A percentile compares a stretch with the other conserved stretches of the same genome.
phyloP scores from a whole-genome alignment of 108 stramenopile species.

The Aurantiochytrium sp. region DNA sequence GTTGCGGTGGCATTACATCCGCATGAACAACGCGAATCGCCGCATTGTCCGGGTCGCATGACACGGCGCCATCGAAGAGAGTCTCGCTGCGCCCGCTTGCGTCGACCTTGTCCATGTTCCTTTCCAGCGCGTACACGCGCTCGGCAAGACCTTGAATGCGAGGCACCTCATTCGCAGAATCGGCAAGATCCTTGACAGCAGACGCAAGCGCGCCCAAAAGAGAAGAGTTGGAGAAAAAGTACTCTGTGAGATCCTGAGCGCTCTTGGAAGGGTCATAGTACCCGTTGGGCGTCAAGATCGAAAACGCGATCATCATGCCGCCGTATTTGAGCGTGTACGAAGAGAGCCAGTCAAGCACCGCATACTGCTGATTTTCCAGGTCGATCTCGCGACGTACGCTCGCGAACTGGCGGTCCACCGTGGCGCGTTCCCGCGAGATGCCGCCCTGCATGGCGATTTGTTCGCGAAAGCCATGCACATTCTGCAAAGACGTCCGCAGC shows the following conservation, averaged over 20 bases:
- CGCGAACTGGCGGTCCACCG: constrained; percentile 22
- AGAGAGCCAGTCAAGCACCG: constrained; percentile 17
- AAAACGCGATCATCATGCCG: constrained; percentile 30
- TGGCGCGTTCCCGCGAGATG: constrained; percentile 21
- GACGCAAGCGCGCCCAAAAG: constrained; percentile 25
- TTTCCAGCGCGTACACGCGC: constrained; percentile 27
- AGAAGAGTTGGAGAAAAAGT: constrained; percentile 30
- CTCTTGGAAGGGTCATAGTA: neutral
- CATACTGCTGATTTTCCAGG: constrained; percentile 13
- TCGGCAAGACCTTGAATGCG: constrained; percentile 24
- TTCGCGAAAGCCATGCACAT: constrained; percentile 26
- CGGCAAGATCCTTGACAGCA: neutral
- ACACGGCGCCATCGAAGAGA: neutral
- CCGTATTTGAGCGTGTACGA: constrained; percentile 33
- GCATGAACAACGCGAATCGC: constrained; percentile 19
- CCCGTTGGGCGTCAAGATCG: constrained; percentile 24
- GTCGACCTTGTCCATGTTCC: constrained; percentile 24
- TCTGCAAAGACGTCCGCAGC: neutral
- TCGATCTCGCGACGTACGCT: neutral
- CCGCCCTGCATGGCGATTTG: constrained; percentile 36
- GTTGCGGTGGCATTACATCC: constrained; percentile 25
- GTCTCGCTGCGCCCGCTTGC: neutral
- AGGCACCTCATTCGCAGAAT: neutral
- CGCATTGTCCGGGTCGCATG: neutral
- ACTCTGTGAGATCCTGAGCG: neutral